A percentile compares a stretch with the other conserved stretches of the same genome.
Evolutionary conservation across 192 early-diverging fungal species (phyloP).

Genomic region (Gaertneriomyces semiglobifer): DNA sequence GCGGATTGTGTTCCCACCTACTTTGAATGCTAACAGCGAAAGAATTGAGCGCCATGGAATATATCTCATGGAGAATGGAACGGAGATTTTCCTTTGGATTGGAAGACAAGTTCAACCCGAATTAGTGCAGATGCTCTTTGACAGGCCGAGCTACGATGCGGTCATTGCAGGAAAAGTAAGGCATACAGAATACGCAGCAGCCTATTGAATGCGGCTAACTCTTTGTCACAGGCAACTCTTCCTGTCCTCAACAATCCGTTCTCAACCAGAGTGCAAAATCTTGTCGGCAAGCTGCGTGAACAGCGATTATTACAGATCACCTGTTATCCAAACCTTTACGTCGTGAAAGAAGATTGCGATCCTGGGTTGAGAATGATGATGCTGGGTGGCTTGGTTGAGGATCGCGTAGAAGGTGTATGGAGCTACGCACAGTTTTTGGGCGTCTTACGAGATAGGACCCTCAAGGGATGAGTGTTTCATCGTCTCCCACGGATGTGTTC

Average conservation of each 20-base stretch:
- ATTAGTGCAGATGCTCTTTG: slow-evolving; percentile 71
- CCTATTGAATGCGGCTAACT: background rate
- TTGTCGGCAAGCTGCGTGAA: slow-evolving; percentile 71
- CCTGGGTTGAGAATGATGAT: slow-evolving; percentile 77
- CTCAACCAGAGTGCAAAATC: slow-evolving; percentile 66
- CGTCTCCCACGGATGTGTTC: too few species aligned
- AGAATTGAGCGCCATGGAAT: slow-evolving; percentile 78
- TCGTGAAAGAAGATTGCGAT: slow-evolving; percentile 93
- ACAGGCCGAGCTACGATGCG: slow-evolving; percentile 70
- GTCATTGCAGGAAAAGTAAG: slow-evolving; percentile 74
- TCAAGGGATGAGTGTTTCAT: too few species aligned
- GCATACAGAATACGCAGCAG: background rate
- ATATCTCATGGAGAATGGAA: slow-evolving; percentile 81
- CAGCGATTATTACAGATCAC: slow-evolving; percentile 59
- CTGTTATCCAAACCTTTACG: slow-evolving; percentile 70
- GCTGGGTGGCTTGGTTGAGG: slow-evolving; percentile 85
- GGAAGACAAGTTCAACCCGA: slow-evolving; percentile 76
- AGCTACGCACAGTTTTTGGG: slow-evolving; percentile 55
- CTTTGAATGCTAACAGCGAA: slow-evolving; percentile 78
- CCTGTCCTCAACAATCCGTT: slow-evolving; percentile 68
- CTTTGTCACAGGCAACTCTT: slow-evolving; percentile 56
- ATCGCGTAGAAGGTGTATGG: slow-evolving; percentile 66
- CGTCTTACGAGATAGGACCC: slow-evolving; percentile 27
- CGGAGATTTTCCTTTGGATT: slow-evolving; percentile 86
- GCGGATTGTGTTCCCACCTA: slow-evolving; percentile 65